Evolutionary conservation across 208 protist genomes (phyloP), one percentile per base, ranked within the genome.

Genomic region (Crithidia thermophila): DNA sequence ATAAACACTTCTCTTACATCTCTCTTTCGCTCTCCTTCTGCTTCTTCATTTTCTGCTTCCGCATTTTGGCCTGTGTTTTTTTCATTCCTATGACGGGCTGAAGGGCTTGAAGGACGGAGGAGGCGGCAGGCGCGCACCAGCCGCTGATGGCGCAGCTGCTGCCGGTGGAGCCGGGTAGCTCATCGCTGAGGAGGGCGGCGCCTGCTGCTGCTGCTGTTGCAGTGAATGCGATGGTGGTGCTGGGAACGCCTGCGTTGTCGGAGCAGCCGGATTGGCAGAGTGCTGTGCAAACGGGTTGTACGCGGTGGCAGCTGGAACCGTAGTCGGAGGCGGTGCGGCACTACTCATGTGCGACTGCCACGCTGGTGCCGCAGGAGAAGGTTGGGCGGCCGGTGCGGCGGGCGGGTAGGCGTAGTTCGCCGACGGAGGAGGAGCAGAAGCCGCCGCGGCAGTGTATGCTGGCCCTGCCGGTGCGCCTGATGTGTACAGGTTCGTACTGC

Each of bases 51-150:
- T n/a, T n/a, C n/a, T n/a, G n/a, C n/a, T n/a, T n/a, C n/a, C n/a
- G n/a, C n/a, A n/a, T n/a, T n/a, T n/a, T n/a, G n/a, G n/a, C n/a
- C n/a, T n/a, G n/a, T n/a, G n/a, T n/a, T n/a, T n/a, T 30, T 51
- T 51, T 51, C 23, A 40, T 31, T 30, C 13, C 40, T 62, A 68
- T 30, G 43, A 68, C 5, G 59, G 43, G n/a, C 43, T 46, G 21
- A 81, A 81, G 2, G 69, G 75, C 45, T 72, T 81, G 59, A 81
- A 81, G 2, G 75, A 81, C 27, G 75, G 67, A 4, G 70, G 72
- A 11, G 59, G 62, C 23, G 64, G 69, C 7, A 39, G 67, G 23
- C 55, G 34, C 25, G 55, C 55, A 16, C 21, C 25, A 2, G 55
- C 4, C 14, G 55, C 33, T 47, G 39, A 21, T 20, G 52, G 52